Conservation (phyloP, 1,284 basidiomycete species). For the Apiotrichum mycotoxinovorans region DNA sequence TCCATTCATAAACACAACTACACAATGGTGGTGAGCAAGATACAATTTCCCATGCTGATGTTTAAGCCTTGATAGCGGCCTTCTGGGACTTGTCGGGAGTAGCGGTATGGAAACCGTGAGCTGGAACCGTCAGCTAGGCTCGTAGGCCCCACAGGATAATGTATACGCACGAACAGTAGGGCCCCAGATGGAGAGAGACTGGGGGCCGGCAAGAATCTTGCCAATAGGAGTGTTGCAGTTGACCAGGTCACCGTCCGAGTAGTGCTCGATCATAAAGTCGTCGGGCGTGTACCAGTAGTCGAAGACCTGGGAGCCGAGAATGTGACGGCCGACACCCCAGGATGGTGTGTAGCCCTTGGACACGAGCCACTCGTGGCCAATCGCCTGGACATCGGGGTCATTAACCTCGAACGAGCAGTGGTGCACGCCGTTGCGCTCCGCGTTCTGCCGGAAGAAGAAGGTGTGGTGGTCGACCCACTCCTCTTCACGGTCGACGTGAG, state of each 20-base stretch:
- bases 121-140: too few relatives aligned
- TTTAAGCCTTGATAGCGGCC: not conserved
- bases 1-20: not conserved
- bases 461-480: slow-evolving; percentile 30
- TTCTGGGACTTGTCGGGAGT: slow-evolving; percentile 1
- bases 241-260: slow-evolving; percentile 27
- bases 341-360: slow-evolving; percentile 22
- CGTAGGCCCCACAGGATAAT: too few relatives aligned
- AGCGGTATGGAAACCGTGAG: not conserved
- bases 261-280: slow-evolving; percentile 28
- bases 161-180: slow-evolving; percentile 18
- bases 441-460: slow-evolving; percentile 23
- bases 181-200: slow-evolving; percentile 16
- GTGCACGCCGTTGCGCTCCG: slow-evolving; percentile 12
- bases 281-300: slow-evolving; percentile 29
- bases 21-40: not conserved
- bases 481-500: slow-evolving; percentile 26
- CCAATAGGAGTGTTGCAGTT: slow-evolving; percentile 17
- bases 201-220: slow-evolving; percentile 1
- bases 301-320: slow-evolving; percentile 30
- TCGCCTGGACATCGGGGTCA: slow-evolving; percentile 24
- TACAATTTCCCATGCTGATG: too few relatives aligned
- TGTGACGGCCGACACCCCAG: slow-evolving; percentile 29
- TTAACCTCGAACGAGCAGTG: slow-evolving; percentile 28
- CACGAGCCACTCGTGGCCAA: slow-evolving; percentile 22